A percentile compares a stretch with the other conserved stretches of the same genome.
These are phyloP conservation scores for Pythium utonaiense DNA, from an alignment of 352 stramenopile genomes.

Conservation along the genomic window DNA sequence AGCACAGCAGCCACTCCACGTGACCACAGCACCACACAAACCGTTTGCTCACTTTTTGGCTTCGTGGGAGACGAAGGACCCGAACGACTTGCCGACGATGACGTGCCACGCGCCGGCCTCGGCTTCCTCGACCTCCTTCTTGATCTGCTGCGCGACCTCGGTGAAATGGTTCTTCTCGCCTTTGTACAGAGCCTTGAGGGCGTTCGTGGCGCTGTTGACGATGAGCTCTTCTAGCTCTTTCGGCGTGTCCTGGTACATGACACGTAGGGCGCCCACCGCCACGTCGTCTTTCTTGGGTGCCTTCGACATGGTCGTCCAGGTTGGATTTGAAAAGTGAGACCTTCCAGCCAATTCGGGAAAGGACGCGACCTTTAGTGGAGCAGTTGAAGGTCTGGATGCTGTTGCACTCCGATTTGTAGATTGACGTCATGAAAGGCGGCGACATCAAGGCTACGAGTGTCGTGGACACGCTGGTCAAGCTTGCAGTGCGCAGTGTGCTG, in stretches of 20 bases:
- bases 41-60: constrained; percentile 61
- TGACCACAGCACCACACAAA: not conserved
- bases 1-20: not conserved
- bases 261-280: constrained; percentile 50
- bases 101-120: constrained; percentile 76
- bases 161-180: constrained; percentile 84
- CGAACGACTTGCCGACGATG: constrained; percentile 83
- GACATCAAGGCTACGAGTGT: constrained; percentile 13
- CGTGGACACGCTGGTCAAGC: constrained; percentile 38
- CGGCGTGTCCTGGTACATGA: constrained; percentile 68
- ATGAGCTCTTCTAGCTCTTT: constrained; percentile 75
- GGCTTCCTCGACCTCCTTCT: constrained; percentile 68
- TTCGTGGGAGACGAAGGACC: constrained; percentile 83
- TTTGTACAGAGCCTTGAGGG: constrained; percentile 80
- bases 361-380: constrained; percentile 3
- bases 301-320: constrained; percentile 50
- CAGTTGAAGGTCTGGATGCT: not conserved
- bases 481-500: constrained; percentile 43
- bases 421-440: not conserved
- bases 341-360: not conserved
- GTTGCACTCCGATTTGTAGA: not conserved
- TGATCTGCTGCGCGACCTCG: constrained; percentile 76
- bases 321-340: constrained; percentile 1
- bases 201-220: constrained; percentile 67
- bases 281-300: constrained; percentile 80